Base-by-base conservation (phyloP, 2,329 filamentous ascomycete genomes). In the Colletotrichum tamarilloi region DNA sequence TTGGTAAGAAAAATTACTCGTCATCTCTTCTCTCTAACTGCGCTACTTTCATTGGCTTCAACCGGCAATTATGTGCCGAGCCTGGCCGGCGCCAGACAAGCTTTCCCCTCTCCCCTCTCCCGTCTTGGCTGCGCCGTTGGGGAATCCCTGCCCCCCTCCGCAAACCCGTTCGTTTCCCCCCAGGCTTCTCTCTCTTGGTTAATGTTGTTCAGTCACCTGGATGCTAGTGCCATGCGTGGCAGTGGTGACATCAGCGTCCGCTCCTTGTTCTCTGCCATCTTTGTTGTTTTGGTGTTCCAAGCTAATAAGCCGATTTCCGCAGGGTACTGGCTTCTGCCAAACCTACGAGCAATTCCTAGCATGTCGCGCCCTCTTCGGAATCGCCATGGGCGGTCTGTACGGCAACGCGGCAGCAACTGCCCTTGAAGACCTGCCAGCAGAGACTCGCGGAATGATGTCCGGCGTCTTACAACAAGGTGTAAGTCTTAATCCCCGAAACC, bases 381-480 rank as follows among this genome's bases (percentile, higher is more conserved):
- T 96, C 56, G 93, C 94, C 77, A 96, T 96, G 94, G 94, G 94
- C 52, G 94, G 94, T 76, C 76, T 95, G 1, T 92, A 95, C 81
- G 94, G 94, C 68, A 95, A 95, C 77, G 93, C 92, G 1, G 92
- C 93, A 11, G 93, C 93, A 5, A 95, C 94, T 77, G 93, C 93
- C 0, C 87, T 96, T 11, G 94, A 96, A 79, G 93, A 94, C 78
- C 89, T 92, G 73, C 93, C 92, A 5, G 82, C 85, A 56, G 90
- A 92, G 74, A 89, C 92, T 3, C 88, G 93, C 77, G 93, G 93
- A 76, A 84, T 95, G 30, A 92, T 95, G 86, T 92, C 90, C 59
- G 93, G 93, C 75, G 91, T 95, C 35, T 84, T 95, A 0, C 93
- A 95, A 77, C 92, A 95, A 81, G 93, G 93, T 35, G 83, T 84